phyloP scores from a whole-genome alignment of 441 rosid species.

The Syzygium malaccense region DNA sequence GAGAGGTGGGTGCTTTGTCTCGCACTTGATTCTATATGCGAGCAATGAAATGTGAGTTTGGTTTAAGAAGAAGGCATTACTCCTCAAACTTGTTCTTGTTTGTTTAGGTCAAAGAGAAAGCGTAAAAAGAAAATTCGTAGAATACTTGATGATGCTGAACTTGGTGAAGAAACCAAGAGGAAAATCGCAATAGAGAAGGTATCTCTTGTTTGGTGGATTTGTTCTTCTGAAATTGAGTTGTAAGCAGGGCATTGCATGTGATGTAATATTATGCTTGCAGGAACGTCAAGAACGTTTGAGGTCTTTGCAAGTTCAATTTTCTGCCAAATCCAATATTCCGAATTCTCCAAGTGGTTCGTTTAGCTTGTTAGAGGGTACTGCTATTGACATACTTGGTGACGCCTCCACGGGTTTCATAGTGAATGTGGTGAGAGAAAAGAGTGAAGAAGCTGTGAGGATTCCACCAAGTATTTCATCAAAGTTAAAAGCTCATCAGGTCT shows the following conservation, averaged over 20 bases:
- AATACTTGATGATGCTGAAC: conserved; percentile 96
- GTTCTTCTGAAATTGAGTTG: conserved; percentile 1
- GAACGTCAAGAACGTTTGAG: conserved; percentile 98
- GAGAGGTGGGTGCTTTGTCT: background rate
- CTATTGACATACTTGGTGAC: conserved; percentile 82
- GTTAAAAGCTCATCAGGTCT: conserved; percentile 96
- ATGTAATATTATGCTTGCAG: conserved; percentile 32
- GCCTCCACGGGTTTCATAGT: conserved; percentile 80
- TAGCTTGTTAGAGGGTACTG: conserved; percentile 57
- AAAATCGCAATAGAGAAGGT: conserved; percentile 99
- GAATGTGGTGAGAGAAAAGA: conserved; percentile 97
- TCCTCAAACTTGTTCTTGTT: conserved; percentile 18
- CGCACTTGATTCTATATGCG: background rate
- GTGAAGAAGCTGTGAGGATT: conserved; percentile 94
- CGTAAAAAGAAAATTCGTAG: conserved; percentile 83
- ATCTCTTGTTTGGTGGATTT: conserved; percentile 9
- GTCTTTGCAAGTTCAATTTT: conserved; percentile 70
- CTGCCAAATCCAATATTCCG: conserved; percentile 55
- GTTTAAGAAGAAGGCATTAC: background rate
- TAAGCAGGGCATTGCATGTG: conserved; percentile 11
- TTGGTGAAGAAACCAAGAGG: conserved; percentile 96
- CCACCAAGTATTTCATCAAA: conserved; percentile 86
- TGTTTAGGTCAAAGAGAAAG: conserved; percentile 59
- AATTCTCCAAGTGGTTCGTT: conserved; percentile 39
- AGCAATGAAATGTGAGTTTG: background rate